Base-by-base conservation (phyloP, 2,329 filamentous ascomycete species). In the Ascochyta viciae-villosae region DNA sequence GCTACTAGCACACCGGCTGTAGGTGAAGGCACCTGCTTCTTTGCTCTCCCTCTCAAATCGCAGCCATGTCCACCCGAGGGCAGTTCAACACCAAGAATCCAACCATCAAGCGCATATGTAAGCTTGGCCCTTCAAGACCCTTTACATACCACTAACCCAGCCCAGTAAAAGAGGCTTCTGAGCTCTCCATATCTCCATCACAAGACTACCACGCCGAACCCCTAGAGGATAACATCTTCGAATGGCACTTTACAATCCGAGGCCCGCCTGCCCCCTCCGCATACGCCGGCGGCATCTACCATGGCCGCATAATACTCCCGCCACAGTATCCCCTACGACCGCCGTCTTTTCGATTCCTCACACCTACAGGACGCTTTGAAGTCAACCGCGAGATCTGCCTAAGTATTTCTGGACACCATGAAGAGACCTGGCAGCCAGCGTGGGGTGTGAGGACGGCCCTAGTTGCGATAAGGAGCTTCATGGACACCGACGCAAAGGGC, bases 181-280 rank as follows among this genome's bases (percentile, higher is more conserved):
- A 98, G 75, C 86, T 99, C 52, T 87, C 91, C 58, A 83, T 82
- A 55, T 85, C 89, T 34, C 92, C 94, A 4, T 95, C 91, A 2
- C 82, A 90, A 50, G 92, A 96, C 79, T 96, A 94, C 78, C 86
- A 89, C 65, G 95, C 94, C 37, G 83, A 88, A 4, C 95, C 95
- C 0, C 86, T 94, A 60, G 94, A 98, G 73, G 83, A 86, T 29
- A 92, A 98, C 77, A 87, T 99, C 50, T 96, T 96, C 78, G 93
- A 98, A 78, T 99, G 95, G 95, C 95, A 99, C 81, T 99, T 98
- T 79, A 99, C 95, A 0, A 83, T 99, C n/a, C 87, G 89, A 47
- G 95, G 95, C 0, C 93, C 94, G 0, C 94, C 94, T 0, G 82
- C 85, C 29, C 84, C 85, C 16, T 93, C 92, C 0, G 86, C 88